Evolutionary conservation across 1,139 yeast species (phyloP), one percentile per base, ranked within the genome.

Genomic region (Pichia sp.): DNA sequence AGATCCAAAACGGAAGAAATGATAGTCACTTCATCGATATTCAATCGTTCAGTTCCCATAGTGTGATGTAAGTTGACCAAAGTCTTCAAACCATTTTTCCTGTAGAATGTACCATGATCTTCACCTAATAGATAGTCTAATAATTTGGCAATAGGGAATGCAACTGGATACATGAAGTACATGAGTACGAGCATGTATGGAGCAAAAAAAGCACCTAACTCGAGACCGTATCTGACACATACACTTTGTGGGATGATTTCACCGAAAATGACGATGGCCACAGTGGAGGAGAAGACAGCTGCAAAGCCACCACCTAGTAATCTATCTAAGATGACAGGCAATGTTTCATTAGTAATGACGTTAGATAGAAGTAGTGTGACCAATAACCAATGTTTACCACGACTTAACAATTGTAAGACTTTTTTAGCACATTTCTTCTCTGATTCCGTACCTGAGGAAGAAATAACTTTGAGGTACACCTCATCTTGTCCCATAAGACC

Each of bases 401-500:
- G 68, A 35, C 82, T 75, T 38, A 88, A 73, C 48, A 91, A 66
- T 21, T 64, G 57, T 39, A 91, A 69, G 30, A 91, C 97, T 47
- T 74, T 79, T 22, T 65, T 60, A n/a, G 97, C 93, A 45, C 78
- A 71, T 41, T 63, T 67, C 29, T 81, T 72, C 59, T 91, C 97
- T 4, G 24, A 35, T 3, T 63, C 58, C 18, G 74, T 75, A 21
- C 81, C 80, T 29, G 74, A 66, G 18, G 73, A 66, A 30, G 77
- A 72, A 46, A 82, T 77, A 20, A 82, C 93, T 54, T 77, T 80
- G 43, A 81, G 62, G 51, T 87, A 85, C 27, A 88, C 93, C 60
- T 88, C 97, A 58, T 91, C 97, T 60, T 88, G 97, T 45, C 97
- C 97, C 98, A 91, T 91, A 22, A 91, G 70, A 3, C 94, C 97